Conservation (phyloP, 202 grass and related monocot species). For the Eragrostis tef region DNA sequence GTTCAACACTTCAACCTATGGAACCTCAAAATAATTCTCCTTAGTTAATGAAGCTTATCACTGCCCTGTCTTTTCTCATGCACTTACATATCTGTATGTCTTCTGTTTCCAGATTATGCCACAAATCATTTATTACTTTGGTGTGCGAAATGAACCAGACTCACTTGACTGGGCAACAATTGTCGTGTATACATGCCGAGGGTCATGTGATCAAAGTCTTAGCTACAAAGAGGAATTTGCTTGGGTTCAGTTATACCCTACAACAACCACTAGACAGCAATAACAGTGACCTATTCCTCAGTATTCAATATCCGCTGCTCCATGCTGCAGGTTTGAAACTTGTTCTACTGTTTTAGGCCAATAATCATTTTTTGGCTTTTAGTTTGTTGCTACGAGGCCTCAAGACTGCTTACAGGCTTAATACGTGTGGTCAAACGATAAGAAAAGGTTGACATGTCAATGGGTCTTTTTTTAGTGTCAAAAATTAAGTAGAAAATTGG, state of each 20-base stretch:
- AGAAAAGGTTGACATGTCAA: no score
- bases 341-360: slow-evolving; percentile 14
- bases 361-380: not conserved
- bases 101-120: slow-evolving; percentile 86
- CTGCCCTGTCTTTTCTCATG: not conserved
- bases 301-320: not conserved
- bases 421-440: no score
- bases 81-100: slow-evolving; percentile 32
- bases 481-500: no score
- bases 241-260: slow-evolving; percentile 89
- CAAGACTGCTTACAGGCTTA: no score
- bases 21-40: not conserved
- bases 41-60: slow-evolving; percentile 19
- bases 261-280: slow-evolving; percentile 16
- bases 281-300: slow-evolving; percentile 23
- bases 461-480: not conserved
- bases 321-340: slow-evolving; percentile 46
- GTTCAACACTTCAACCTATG: not conserved
- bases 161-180: slow-evolving; percentile 96
- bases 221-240: slow-evolving; percentile 89
- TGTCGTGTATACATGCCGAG: slow-evolving; percentile 74
- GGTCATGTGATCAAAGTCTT: slow-evolving; percentile 70
- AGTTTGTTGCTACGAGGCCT: no score
- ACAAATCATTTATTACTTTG: slow-evolving; percentile 82
- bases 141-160: slow-evolving; percentile 70